A percentile compares a stretch with the other conserved stretches of the same genome.
phyloP scores from a whole-genome alignment of 2,329 filamentous ascomycete species.

The Apiospora koreana region DNA sequence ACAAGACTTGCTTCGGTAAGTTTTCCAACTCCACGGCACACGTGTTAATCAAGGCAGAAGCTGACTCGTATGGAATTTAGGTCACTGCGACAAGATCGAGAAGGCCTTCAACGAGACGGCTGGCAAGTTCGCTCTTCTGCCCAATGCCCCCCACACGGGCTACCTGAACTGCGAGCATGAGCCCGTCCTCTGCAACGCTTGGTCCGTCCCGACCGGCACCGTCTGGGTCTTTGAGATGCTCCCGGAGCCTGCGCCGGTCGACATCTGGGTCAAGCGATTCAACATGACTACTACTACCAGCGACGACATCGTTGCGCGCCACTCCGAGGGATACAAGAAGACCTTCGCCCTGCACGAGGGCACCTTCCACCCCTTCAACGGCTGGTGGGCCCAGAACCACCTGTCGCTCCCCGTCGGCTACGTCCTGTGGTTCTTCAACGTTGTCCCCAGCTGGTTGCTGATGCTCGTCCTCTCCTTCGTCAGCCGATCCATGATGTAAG shows the following conservation, averaged over 20 bases:
- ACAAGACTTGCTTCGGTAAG: constrained; percentile 74
- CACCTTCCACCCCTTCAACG: constrained; percentile 76
- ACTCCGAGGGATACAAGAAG: constrained; percentile 50
- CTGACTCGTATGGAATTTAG: constrained; percentile 37
- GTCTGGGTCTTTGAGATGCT: constrained; percentile 70
- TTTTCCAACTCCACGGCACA: constrained; percentile 13
- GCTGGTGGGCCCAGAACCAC: constrained; percentile 62
- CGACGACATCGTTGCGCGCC: constrained; percentile 62
- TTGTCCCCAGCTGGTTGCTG: constrained; percentile 73
- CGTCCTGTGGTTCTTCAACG: constrained; percentile 64
- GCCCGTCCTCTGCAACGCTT: constrained; percentile 73
- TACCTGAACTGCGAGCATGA: constrained; percentile 74
- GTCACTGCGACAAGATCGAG: constrained; percentile 65
- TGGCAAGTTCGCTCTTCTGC: constrained; percentile 59
- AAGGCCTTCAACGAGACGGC: constrained; percentile 68
- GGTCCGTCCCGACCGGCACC: constrained; percentile 65
- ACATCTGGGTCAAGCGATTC: constrained; percentile 65
- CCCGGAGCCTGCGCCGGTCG: constrained; percentile 62
- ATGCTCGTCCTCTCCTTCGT: constrained; percentile 76
- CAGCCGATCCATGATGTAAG: constrained; percentile 77
- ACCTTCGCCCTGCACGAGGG: constrained; percentile 55
- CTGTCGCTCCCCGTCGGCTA: constrained; percentile 68
- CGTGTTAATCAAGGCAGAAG: constrained; percentile 15
- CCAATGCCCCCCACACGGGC: constrained; percentile 66
- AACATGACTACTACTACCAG: constrained; percentile 70